phyloP scores from a whole-genome alignment of 1,139 yeast species.

The Hansenula anomala region DNA sequence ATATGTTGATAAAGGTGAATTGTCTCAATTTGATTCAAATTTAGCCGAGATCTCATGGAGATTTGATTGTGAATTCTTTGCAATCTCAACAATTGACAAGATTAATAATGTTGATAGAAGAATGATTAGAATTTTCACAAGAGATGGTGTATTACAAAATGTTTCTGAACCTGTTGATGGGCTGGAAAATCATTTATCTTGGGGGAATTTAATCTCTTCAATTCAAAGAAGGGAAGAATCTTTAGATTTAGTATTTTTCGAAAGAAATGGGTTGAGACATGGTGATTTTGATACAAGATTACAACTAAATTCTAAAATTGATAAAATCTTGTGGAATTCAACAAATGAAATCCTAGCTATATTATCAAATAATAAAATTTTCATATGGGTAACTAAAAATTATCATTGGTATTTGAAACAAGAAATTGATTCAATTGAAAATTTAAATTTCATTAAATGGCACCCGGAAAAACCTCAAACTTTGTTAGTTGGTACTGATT shows the following conservation, averaged over 20 bases:
- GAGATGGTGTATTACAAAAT: slow-evolving; percentile 76
- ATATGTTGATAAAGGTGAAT: slow-evolving; percentile 62
- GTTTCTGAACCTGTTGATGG: slow-evolving; percentile 91
- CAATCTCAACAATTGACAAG: slow-evolving; percentile 56
- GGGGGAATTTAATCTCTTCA: slow-evolving; percentile 90
- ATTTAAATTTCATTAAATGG: slow-evolving; percentile 58
- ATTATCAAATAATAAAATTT: slow-evolving; percentile 55
- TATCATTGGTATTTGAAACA: slow-evolving; percentile 95
- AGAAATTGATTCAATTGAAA: slow-evolving; percentile 40
- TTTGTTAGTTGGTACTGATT: slow-evolving; percentile 55
- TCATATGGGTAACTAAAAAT: slow-evolving; percentile 87
- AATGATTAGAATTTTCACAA: slow-evolving; percentile 74
- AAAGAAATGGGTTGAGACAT: slow-evolving; percentile 88
- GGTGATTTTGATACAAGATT: slow-evolving; percentile 77
- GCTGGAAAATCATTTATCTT: slow-evolving; percentile 64
- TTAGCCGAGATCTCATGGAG: slow-evolving; percentile 73
- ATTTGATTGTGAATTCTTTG: slow-evolving; percentile 87
- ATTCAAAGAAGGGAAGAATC: slow-evolving; percentile 62
- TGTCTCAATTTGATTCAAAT: slow-evolving; percentile 48
- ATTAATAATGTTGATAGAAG: slow-evolving; percentile 51
- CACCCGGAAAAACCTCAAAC: slow-evolving; percentile 88
- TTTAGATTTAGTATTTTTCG: slow-evolving; percentile 69
- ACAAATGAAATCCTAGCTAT: slow-evolving; percentile 78
- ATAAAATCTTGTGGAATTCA: slow-evolving; percentile 72
- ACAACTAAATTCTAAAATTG: slow-evolving; percentile 42